phyloP scores from a whole-genome alignment of 148 eudicot species.

The Agrostemma githago region DNA sequence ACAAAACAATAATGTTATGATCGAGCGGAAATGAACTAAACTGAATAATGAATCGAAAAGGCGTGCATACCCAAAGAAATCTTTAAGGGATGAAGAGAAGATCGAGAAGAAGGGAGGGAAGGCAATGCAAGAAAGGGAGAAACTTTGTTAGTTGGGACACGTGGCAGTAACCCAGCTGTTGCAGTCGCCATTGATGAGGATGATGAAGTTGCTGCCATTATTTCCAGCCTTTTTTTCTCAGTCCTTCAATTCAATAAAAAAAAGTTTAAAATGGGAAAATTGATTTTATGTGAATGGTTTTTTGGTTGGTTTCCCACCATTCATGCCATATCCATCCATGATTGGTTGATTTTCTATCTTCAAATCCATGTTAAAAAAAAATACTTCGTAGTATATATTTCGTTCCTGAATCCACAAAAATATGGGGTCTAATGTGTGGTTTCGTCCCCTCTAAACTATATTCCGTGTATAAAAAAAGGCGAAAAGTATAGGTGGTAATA shows the following conservation, averaged over 20 bases:
- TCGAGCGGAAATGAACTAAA: too few relatives aligned
- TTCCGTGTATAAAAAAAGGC: too few relatives aligned
- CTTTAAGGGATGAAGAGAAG: conserved; percentile 23
- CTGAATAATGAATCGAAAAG: conserved; percentile 18
- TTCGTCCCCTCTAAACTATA: too few relatives aligned
- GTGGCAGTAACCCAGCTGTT: conserved; percentile 60
- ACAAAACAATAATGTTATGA: not conserved
- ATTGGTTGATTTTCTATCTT: conserved; percentile 25
- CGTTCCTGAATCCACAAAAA: too few relatives aligned
- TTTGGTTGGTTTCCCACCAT: conserved; percentile 27
- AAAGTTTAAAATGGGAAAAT: too few relatives aligned
- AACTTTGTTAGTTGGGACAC: conserved; percentile 34
- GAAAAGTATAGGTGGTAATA: too few relatives aligned
- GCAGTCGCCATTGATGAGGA: conserved; percentile 78
- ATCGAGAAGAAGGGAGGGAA: conserved; percentile 36
- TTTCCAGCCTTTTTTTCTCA: not conserved
- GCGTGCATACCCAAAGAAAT: conserved; percentile 45
- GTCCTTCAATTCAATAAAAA: too few relatives aligned
- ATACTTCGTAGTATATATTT: too few relatives aligned
- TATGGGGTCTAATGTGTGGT: too few relatives aligned
- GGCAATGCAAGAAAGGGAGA: conserved; percentile 54
- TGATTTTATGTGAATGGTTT: not conserved
- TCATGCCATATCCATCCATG: conserved; percentile 23
- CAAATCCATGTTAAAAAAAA: conserved; percentile 16
- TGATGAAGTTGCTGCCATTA: conserved; percentile 44